Conservation (phyloP, 495 filamentous ascomycete species). For the Jackrogersella minutella region DNA sequence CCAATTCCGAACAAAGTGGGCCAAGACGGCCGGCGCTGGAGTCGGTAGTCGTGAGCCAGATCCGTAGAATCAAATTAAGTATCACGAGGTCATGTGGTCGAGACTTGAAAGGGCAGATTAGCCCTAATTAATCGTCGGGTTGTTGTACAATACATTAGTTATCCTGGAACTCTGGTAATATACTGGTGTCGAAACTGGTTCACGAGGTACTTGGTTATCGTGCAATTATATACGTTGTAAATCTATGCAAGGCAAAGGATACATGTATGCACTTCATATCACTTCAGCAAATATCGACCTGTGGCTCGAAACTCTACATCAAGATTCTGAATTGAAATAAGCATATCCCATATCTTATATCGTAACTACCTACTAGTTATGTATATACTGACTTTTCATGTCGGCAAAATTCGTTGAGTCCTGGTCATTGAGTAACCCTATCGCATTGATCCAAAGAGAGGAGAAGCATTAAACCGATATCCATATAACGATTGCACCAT, state of each 20-base stretch:
- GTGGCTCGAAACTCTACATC: neutral
- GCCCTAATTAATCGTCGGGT: no score
- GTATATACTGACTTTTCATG: neutral
- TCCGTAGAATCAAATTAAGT: neutral
- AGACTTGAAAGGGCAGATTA: no score
- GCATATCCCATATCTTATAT: constrained; percentile 5
- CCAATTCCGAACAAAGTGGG: neutral
- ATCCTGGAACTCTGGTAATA: no score
- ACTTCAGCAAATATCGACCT: neutral
- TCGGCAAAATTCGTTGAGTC: constrained; percentile 9
- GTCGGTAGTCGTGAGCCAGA: neutral
- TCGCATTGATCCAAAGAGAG: constrained; percentile 28
- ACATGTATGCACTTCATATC: no score
- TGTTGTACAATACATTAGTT: no score
- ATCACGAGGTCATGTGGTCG: neutral
- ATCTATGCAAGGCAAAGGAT: no score
- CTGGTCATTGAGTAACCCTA: constrained; percentile 7
- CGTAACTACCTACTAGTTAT: constrained; percentile 4
- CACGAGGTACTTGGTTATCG: neutral
- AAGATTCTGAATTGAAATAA: constrained; percentile 5
- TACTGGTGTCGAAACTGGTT: no score
- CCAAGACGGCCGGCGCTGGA: neutral
- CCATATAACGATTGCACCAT: constrained; percentile 22
- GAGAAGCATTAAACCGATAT: constrained; percentile 20
- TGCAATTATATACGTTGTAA: no score